Evolutionary conservation across 148 eudicot genomes (phyloP).

Genomic region (Fallopia convolvulus): DNA sequence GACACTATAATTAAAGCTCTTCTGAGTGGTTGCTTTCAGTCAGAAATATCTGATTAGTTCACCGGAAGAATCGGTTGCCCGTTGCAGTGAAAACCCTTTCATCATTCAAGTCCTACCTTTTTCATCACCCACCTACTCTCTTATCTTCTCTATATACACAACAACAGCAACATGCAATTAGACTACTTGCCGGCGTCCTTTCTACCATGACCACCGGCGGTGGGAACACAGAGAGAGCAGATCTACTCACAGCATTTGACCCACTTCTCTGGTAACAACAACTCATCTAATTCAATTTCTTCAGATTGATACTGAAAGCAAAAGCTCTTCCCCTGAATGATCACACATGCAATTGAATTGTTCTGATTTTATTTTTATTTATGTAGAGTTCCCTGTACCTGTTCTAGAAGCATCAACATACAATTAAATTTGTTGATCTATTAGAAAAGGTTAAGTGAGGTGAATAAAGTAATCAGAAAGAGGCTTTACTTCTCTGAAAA

Average conservation of each 20-base stretch:
- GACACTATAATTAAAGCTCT: background rate
- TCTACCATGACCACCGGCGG: background rate
- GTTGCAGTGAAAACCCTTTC: background rate
- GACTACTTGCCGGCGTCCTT: background rate
- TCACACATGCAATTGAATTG: background rate
- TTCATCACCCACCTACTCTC: background rate
- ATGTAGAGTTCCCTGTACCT: background rate
- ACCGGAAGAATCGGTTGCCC: background rate
- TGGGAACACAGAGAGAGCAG: background rate
- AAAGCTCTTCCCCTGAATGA: background rate
- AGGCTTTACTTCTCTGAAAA: background rate
- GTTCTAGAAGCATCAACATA: background rate
- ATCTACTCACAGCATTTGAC: constrained; percentile 3
- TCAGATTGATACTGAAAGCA: background rate
- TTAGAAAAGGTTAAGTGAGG: background rate
- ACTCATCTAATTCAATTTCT: background rate
- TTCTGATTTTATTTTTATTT: background rate
- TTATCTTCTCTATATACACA: background rate
- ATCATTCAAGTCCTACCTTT: background rate
- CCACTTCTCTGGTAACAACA: background rate
- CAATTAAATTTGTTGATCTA: background rate
- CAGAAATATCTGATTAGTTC: background rate
- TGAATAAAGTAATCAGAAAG: background rate
- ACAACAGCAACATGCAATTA: background rate
- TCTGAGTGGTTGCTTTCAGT: background rate